Evolutionary conservation across 2,329 filamentous ascomycete genomes (phyloP), one percentile per base, ranked within the genome.

Genomic region (Talaromyces sp.): DNA sequence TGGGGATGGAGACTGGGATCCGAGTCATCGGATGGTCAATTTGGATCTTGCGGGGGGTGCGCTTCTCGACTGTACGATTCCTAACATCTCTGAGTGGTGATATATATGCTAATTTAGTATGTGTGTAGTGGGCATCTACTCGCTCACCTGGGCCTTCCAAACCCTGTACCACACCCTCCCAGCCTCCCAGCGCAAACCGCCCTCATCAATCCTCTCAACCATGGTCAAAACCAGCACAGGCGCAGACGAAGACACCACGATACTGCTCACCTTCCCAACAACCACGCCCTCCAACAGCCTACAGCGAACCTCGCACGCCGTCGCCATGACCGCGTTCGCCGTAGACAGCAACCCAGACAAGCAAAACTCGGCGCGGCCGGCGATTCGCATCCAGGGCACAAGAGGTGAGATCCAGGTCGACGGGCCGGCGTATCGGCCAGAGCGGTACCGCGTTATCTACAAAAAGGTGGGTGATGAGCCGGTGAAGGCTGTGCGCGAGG

Each of bases 81-180:
- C 9, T 31, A 31, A 31, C 27, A 4, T 29, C 27, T n/a, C n/a
- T n/a, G n/a, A n/a, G 8, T 29, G 27, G 27, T 29, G 27, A 8
- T n/a, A 29, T 24, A 8, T 46, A 51, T 29, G 19, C 58, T 56
- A 26, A 59, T 35, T 38, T 10, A 41, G n/a, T n/a, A n/a, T 55
- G n/a, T 43, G 71, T 51, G 17, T 52, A 77, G 75, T 96, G 60
- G 92, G 92, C 63, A 89, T 96, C 74, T 96, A 96, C 79, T 86
- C 90, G 53, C 77, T 96, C 63, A 96, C 91, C 32, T 96, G 92
- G 92, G 84, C 95, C 55, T 96, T 93, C 82, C 91, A 96, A 77
- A 89, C 88, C 51, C 82, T 96, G 29, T 96, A 96, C 77, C 90
- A 92, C 73, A 85, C 89, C 3, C 89, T 93, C 70, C 82, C 87